Evolutionary conservation across 164 flowering plant species (phyloP), one percentile per base, ranked within the genome.

Genomic region (Buxus sempervirens): DNA sequence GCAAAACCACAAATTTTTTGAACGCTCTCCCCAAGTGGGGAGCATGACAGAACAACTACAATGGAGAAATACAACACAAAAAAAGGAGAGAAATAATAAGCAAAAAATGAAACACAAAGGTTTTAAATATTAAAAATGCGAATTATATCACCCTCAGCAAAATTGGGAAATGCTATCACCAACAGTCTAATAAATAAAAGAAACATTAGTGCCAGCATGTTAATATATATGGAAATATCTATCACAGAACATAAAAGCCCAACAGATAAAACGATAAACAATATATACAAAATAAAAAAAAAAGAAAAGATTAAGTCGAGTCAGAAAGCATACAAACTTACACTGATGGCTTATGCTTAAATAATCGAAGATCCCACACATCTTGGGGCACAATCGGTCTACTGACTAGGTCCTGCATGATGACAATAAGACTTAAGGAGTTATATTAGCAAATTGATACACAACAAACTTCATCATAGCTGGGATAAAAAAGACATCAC

Each of bases 321-420:
- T 64, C 67, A 26, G 10, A 36, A 55, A 21, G 36, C 49, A 58
- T n/a, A 15, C 8, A 21, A 54, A 71, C 97, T 87, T 83, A 92
- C 99, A 60, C 16, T 59, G 98, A 88, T 65, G 91, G 88, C 57
- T 56, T 62, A 64, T 75, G 77, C 75, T 83, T 89, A 79, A 92
- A 92, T 59, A 90, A 71, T 32, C 76, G 83, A 69, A 88, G 96
- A 54, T 96, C 96, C 97, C 97, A 96, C 18, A 88, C 70, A 78
- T 96, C 99, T 71, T 76, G 90, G 64, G 97, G 84, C 68, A 93
- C 79, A 65, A 72, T 53, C 57, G 71, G 79, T 54, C 81, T 58
- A 64, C 64, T 80, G 24, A 81, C 26, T 62, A 72, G 55, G 64
- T 83, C 91, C 99, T 95, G 84, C 41, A 72, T 73, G 38, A 75